Percentiles rank a stretch among this genome's conserved stretches.
These are phyloP conservation scores for Penicillium soppii DNA, from an alignment of 495 filamentous ascomycete genomes.

Conservation along the genomic window DNA sequence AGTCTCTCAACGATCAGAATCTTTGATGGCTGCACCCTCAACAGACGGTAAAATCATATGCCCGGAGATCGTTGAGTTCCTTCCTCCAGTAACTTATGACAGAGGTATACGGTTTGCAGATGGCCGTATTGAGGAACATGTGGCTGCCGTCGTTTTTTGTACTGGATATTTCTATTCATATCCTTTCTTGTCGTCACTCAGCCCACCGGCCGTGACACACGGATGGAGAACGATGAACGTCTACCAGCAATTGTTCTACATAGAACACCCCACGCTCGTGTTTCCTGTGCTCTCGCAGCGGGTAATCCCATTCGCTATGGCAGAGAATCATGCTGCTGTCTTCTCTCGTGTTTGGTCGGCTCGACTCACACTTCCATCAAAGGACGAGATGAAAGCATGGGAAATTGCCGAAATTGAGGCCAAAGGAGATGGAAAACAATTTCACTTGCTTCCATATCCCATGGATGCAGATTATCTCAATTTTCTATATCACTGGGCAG, in stretches of 20 bases:
- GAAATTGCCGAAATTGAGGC: conserved; percentile 42
- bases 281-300: conserved; percentile 75
- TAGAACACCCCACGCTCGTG: conserved; percentile 70
- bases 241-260: conserved; percentile 79
- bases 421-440: conserved; percentile 50
- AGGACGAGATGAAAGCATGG: conserved; percentile 65
- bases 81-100: conserved; percentile 34
- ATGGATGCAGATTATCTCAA: conserved; percentile 81
- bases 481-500: conserved; percentile 60
- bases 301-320: conserved; percentile 78
- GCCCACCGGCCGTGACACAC: conserved; percentile 59
- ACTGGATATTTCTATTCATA: conserved; percentile 61
- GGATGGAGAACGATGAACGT: conserved; percentile 67
- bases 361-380: conserved; percentile 60
- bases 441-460: conserved; percentile 69
- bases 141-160: conserved; percentile 60
- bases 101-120: conserved; percentile 54
- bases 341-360: conserved; percentile 75
- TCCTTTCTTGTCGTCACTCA: conserved; percentile 55
- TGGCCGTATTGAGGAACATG: conserved; percentile 44
- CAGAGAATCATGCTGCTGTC: conserved; percentile 75
- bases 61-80: conserved; percentile 59
- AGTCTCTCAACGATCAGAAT: conserved; percentile 49
- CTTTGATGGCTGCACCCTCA: conserved; percentile 27
- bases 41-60: conserved; percentile 48